Percentiles rank a stretch among this genome's conserved stretches.
Evolutionary conservation across 441 rosid species (phyloP).

Genomic region (Aquilaria agallochum): DNA sequence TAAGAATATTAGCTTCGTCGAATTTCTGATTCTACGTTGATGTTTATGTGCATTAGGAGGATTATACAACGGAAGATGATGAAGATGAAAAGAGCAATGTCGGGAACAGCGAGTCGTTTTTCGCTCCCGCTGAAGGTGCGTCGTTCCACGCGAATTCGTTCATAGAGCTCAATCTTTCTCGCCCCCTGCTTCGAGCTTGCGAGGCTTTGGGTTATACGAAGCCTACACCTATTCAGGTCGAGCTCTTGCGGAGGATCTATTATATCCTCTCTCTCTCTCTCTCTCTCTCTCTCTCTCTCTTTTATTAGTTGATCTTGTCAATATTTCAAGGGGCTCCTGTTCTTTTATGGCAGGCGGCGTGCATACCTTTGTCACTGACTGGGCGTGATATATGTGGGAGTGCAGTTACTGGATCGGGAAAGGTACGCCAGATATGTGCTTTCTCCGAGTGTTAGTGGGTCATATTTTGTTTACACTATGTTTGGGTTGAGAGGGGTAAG

Average conservation of each 20-base stretch:
- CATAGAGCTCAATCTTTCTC: constrained; percentile 87
- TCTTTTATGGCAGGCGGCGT: constrained; percentile 62
- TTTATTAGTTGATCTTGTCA: not conserved
- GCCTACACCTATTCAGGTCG: constrained; percentile 96
- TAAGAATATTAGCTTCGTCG: not conserved
- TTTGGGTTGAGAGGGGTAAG: no score
- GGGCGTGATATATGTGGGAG: constrained; percentile 98
- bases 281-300: not conserved
- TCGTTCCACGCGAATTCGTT: constrained; percentile 84
- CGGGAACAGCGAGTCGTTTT: constrained; percentile 54
- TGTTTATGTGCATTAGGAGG: constrained; percentile 38
- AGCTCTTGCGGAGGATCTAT: not conserved
- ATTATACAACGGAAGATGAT: constrained; percentile 57
- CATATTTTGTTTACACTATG: no score
- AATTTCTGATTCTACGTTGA: not conserved
- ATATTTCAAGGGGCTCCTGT: not conserved
- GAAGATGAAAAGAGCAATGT: constrained; percentile 30
- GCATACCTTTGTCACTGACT: constrained; percentile 76
- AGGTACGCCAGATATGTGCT: constrained; percentile 37
- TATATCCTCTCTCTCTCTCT: not conserved
- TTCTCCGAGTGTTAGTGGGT: no score
- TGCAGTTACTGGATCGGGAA: constrained; percentile 96
- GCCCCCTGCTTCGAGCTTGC: constrained; percentile 90
- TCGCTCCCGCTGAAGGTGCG: constrained; percentile 60
- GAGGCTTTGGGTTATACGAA: constrained; percentile 82